These are phyloP conservation scores for Pseudozyma hubeiensis DNA, from an alignment of 1,284 basidiomycete species.

Conservation along the genomic window DNA sequence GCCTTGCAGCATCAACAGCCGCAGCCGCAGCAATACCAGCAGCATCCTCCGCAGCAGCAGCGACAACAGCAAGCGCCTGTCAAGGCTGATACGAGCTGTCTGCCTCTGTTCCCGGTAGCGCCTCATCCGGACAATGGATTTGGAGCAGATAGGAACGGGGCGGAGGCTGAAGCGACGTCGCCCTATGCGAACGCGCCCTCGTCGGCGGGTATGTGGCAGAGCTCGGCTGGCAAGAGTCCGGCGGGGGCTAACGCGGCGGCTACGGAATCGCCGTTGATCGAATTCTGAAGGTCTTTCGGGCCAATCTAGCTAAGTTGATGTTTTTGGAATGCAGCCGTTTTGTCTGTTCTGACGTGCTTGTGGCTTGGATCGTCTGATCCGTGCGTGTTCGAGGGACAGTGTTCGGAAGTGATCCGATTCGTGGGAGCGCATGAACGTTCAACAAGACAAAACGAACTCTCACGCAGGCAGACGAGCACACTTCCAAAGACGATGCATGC, in stretches of 20 bases:
- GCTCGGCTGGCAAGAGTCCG: constrained; percentile 30
- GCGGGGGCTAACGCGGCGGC: constrained; percentile 10
- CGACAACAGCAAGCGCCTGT: constrained; percentile 5
- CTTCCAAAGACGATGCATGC: constrained; percentile 1
- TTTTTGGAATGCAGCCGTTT: too few relatives aligned
- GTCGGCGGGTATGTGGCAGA: constrained; percentile 55
- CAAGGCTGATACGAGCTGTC: constrained; percentile 32
- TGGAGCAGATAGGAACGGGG: constrained; percentile 10
- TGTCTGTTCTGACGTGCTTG: too few relatives aligned
- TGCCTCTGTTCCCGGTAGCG: constrained; percentile 48
- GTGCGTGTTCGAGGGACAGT: too few relatives aligned
- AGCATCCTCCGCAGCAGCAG: constrained; percentile 4
- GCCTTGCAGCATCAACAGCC: constrained; percentile 7
- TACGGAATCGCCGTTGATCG: constrained; percentile 46
- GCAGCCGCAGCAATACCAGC: not conserved
- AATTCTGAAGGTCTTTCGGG: constrained; percentile 22
- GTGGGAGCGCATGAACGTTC: too few relatives aligned
- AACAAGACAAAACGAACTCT: too few relatives aligned
- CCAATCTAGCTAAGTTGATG: not conserved
- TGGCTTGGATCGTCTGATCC: too few relatives aligned
- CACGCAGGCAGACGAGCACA: too few relatives aligned
- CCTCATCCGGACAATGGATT: constrained; percentile 51
- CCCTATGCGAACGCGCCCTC: constrained; percentile 44
- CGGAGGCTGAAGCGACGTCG: constrained; percentile 29
- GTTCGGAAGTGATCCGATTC: too few relatives aligned